Base-by-base conservation (phyloP, 148 eudicot species). In the Hydrangea macrophylla region DNA sequence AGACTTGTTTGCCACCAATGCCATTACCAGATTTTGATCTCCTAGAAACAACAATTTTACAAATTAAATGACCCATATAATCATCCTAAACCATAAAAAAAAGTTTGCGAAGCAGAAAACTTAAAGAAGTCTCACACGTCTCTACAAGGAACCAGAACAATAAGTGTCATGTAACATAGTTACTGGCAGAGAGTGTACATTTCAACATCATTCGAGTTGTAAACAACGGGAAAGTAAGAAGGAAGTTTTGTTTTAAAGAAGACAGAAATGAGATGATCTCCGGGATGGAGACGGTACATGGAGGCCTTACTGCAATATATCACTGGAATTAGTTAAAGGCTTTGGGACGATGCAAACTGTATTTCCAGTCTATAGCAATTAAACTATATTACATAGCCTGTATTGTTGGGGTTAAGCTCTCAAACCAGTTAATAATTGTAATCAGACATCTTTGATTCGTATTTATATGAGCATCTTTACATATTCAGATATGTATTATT, bases 1-100 rank as follows among this genome's bases (percentile, higher is more conserved):
- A 40, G 75, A 65, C 55, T 82, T 82, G 65, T 82, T 82, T 36
- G 73, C 85, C 3, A 78, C 85, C 71, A 82, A 62, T 20, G 85
- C 79, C 80, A 82, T 64, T 53, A 79, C 82, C 70, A 73, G 54
- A 70, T 56, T 68, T 51, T 75, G 67, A 35, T 62, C 66, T 63
- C 77, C 85, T 82, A 72, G n/a, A 68, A 26, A 53, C 9, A 4
- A 18, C 22, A 30, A 48, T 15, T 2, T 35, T 72, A 62, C 20
- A 35, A 50, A 5, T 37, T 25, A 54, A n/a, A 22, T 23, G 42
- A 23, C 13, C 40, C 22, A 20, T 28, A 24, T 56, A 37, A 51
- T 23, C 32, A 32, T 30, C 39, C 39, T 50, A 50, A 15, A 50
- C 0, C n/a, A n/a, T n/a, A 36, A n/a, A 73, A 8, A 1, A 1